These are phyloP conservation scores for Bipolaris sorokiniana DNA, from an alignment of 2,329 filamentous ascomycete genomes.

Conservation along the genomic window DNA sequence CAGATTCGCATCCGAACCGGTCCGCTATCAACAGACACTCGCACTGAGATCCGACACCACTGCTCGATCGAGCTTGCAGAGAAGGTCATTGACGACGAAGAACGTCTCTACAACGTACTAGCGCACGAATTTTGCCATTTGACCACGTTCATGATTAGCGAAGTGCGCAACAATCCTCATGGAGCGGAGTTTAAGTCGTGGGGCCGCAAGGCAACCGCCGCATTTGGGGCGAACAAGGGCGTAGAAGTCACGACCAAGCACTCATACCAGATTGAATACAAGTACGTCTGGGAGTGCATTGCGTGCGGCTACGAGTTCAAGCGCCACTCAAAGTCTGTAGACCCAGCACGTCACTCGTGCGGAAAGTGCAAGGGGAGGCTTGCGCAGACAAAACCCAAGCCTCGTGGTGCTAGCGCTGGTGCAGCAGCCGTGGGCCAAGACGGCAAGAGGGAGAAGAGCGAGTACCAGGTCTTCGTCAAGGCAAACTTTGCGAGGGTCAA, in stretches of 20 bases:
- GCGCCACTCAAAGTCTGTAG: conserved; percentile 84
- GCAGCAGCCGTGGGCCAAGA: conserved; percentile 11
- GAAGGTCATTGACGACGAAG: conserved; percentile 78
- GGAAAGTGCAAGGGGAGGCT: conserved; percentile 73
- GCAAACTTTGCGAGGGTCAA: conserved; percentile 66
- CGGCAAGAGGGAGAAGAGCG: conserved; percentile 46
- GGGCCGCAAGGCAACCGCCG: conserved; percentile 58
- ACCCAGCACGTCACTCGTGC: conserved; percentile 73
- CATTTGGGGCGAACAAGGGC: conserved; percentile 63
- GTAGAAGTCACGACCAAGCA: conserved; percentile 89
- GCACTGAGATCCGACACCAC: conserved; percentile 58
- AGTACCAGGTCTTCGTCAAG: conserved; percentile 68
- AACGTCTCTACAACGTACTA: conserved; percentile 84
- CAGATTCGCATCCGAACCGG: conserved; percentile 46
- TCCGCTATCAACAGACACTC: conserved; percentile 30
- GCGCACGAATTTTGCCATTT: conserved; percentile 97
- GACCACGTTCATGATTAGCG: conserved; percentile 85
- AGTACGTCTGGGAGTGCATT: conserved; percentile 84
- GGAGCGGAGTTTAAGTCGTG: conserved; percentile 84
- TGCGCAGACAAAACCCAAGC: conserved; percentile 79
- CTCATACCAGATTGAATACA: conserved; percentile 86
- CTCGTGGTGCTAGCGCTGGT: conserved; percentile 54
- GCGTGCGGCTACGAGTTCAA: conserved; percentile 75
- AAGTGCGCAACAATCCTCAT: conserved; percentile 77
- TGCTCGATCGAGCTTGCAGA: conserved; percentile 86